phyloP scores from a whole-genome alignment of 2,329 filamentous ascomycete genomes.

The Rutstroemia sp. region DNA sequence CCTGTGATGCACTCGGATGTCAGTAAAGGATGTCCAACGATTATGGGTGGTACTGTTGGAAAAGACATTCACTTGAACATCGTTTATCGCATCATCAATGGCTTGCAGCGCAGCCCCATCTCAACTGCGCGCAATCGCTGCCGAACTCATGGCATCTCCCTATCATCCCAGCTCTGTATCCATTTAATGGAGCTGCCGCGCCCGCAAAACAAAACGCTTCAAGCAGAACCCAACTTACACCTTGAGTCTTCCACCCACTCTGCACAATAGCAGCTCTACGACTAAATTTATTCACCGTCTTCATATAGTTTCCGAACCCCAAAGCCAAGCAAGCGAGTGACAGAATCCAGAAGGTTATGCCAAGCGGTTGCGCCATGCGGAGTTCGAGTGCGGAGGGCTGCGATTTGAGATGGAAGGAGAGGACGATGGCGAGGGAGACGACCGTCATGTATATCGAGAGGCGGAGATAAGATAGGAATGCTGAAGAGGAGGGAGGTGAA shows the following conservation, averaged over 20 bases:
- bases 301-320: constrained; percentile 82
- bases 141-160: too few species aligned
- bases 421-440: constrained; percentile 80
- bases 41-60: too few species aligned
- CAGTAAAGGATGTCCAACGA: too few species aligned
- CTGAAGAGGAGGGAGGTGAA: constrained; percentile 29
- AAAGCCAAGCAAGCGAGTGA: constrained; percentile 68
- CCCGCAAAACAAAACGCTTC: background rate
- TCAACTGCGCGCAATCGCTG: background rate
- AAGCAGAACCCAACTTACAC: constrained; percentile 40
- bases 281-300: constrained; percentile 73
- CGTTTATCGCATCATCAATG: too few species aligned
- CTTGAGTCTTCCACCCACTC: constrained; percentile 86
- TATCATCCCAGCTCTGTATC: background rate
- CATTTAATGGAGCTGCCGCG: background rate
- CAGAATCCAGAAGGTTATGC: constrained; percentile 80
- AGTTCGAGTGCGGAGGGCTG: constrained; percentile 64
- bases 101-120: too few species aligned
- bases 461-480: constrained; percentile 85
- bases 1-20: constrained; percentile 32
- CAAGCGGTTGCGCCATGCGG: constrained; percentile 74
- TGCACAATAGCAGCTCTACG: constrained; percentile 77
- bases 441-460: constrained; percentile 86
- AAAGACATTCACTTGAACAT: too few species aligned
- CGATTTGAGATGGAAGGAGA: constrained; percentile 84